Evolutionary conservation across 1,139 yeast species (phyloP).

Genomic region (Saccharomycopsis hybrid): DNA sequence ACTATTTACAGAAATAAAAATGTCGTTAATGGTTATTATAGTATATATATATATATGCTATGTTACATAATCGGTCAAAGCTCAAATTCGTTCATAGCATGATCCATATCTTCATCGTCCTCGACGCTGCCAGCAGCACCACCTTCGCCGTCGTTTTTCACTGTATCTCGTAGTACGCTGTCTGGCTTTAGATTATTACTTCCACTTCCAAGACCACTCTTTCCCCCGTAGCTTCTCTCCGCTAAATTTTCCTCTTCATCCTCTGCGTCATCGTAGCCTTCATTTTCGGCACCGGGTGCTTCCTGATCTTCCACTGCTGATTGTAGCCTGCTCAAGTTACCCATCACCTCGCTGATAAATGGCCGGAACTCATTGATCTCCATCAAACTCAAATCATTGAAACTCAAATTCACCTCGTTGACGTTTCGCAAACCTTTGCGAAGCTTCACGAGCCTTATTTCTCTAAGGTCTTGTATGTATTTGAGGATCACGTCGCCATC

Average conservation of each 20-base stretch:
- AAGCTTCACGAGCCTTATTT: slow-evolving; percentile 74
- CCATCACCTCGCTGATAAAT: slow-evolving; percentile 74
- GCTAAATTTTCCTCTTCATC: slow-evolving; percentile 8
- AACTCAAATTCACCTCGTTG: slow-evolving; percentile 76
- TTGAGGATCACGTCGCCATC: slow-evolving; percentile 61
- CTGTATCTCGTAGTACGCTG: too few relatives aligned
- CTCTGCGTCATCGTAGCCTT: slow-evolving; percentile 8
- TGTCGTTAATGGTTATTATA: too few relatives aligned
- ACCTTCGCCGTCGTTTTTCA: background rate
- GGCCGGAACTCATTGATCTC: slow-evolving; percentile 89
- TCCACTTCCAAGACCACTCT: too few relatives aligned
- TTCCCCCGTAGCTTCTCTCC: too few relatives aligned
- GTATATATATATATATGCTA: too few relatives aligned
- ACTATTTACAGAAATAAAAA: too few relatives aligned
- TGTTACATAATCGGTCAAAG: too few relatives aligned
- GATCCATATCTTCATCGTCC: slow-evolving; percentile 14
- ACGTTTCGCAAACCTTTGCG: slow-evolving; percentile 70
- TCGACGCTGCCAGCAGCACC: background rate
- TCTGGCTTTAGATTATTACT: too few relatives aligned
- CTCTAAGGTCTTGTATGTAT: slow-evolving; percentile 75
- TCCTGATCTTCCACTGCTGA: slow-evolving; percentile 31
- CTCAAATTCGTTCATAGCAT: slow-evolving; percentile 16
- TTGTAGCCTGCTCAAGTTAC: slow-evolving; percentile 53
- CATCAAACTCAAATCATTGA: slow-evolving; percentile 74
- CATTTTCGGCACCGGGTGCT: background rate